phyloP scores from a whole-genome alignment of 2,329 filamentous ascomycete species.

The Exophiala spinifera region DNA sequence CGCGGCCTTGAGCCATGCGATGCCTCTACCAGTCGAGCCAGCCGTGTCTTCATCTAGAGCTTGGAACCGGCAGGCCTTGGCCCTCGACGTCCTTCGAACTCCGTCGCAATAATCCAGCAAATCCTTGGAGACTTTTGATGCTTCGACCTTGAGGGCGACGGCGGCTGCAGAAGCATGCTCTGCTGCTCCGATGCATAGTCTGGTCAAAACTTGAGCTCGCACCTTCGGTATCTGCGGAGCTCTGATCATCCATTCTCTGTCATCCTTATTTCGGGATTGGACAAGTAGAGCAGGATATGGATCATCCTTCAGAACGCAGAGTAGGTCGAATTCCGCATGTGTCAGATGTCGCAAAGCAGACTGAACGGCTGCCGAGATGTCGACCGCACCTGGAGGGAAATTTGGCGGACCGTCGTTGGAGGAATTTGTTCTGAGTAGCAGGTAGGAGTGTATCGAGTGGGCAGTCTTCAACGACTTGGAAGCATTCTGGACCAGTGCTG shows the following conservation, averaged over 20 bases:
- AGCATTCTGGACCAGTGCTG: constrained; percentile 66
- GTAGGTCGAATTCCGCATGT: constrained; percentile 81
- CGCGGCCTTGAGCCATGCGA: constrained; percentile 81
- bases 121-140: constrained; percentile 59
- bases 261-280: constrained; percentile 75
- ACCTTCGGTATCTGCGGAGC: constrained; percentile 84
- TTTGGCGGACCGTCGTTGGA: constrained; percentile 46
- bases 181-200: constrained; percentile 80
- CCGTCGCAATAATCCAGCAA: constrained; percentile 73
- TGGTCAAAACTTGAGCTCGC: constrained; percentile 79
- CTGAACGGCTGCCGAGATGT: constrained; percentile 48
- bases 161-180: constrained; percentile 78
- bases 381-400: constrained; percentile 31
- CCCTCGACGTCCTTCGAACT: constrained; percentile 69
- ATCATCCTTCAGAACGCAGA: constrained; percentile 90
- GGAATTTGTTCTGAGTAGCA: constrained; percentile 45
- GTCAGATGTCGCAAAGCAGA: constrained; percentile 55
- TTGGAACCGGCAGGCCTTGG: constrained; percentile 85
- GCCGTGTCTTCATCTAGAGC: constrained; percentile 83
- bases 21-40: constrained; percentile 75
- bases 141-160: constrained; percentile 46
- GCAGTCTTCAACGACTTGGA: constrained; percentile 76
- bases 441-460: constrained; percentile 71
- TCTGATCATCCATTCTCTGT: constrained; percentile 96
- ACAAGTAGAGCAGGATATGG: constrained; percentile 81